Percentiles rank a stretch among this genome's conserved stretches.
Evolutionary conservation across 257 asterid genomes (phyloP).

Genomic region (Nicotiana otophora): DNA sequence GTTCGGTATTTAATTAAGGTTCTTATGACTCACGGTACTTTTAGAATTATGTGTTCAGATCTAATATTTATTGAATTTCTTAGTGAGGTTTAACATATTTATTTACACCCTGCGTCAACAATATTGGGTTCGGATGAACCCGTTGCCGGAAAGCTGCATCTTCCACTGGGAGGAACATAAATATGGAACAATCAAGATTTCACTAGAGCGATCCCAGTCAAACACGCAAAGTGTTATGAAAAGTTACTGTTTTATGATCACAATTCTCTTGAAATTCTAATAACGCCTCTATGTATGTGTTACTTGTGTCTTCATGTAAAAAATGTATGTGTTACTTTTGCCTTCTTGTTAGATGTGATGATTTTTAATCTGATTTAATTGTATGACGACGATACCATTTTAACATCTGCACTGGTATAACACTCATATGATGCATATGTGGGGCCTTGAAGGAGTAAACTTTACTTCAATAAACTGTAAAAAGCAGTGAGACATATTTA

Average conservation of each 20-base stretch:
- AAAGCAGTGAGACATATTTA: neutral
- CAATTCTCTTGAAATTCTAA: neutral
- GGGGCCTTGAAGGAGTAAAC: neutral
- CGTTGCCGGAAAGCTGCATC: no score
- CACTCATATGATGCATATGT: neutral
- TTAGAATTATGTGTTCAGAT: no score
- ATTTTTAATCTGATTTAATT: no score
- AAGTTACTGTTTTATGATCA: neutral
- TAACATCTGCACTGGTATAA: no score
- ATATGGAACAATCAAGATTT: neutral
- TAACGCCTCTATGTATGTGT: neutral
- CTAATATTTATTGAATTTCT: no score
- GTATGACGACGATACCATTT: neutral
- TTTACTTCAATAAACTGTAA: no score
- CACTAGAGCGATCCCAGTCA: neutral
- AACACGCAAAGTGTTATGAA: neutral
- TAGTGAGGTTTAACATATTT: no score
- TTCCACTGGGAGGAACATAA: neutral
- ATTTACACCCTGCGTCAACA: no score
- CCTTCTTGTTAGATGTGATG: neutral
- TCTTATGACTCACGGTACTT: no score
- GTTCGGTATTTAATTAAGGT: no score
- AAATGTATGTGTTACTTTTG: neutral
- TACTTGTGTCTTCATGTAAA: no score
- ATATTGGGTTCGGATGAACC: no score